Conservation (phyloP, 108 stramenopile species). For the Phaeodactylum tricornutum region DNA sequence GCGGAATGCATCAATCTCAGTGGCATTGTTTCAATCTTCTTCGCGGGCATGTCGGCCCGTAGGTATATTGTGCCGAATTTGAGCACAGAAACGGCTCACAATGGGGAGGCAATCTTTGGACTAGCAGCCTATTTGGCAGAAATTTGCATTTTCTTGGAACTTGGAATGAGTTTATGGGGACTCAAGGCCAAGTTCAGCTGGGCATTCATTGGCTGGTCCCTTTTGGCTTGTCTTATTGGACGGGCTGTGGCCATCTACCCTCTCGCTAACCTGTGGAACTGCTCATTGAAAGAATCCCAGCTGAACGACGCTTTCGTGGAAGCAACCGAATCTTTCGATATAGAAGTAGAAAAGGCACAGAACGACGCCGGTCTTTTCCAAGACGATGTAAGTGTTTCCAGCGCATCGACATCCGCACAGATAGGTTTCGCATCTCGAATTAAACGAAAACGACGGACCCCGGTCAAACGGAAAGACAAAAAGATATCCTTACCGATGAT, state of each 20-base stretch:
- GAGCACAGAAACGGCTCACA: constrained; percentile 18
- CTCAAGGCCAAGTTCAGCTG: constrained; percentile 21
- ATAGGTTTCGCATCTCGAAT: background rate
- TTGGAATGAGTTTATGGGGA: constrained; percentile 55
- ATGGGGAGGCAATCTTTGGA: constrained; percentile 36
- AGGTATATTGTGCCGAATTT: constrained; percentile 55
- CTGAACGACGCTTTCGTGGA: too few species aligned
- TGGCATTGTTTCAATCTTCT: constrained; percentile 82
- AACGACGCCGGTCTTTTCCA: background rate
- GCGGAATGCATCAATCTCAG: constrained; percentile 50
- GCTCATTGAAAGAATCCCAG: constrained; percentile 8
- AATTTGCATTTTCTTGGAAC: constrained; percentile 68
- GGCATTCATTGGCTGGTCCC: constrained; percentile 34
- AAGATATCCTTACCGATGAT: constrained; percentile 30
- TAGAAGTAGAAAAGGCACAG: background rate
- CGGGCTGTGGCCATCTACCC: constrained; percentile 59
- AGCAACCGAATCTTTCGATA: background rate
- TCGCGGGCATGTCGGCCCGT: constrained; percentile 52
- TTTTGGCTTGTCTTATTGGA: constrained; percentile 46
- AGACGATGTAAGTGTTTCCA: background rate
- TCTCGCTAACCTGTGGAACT: constrained; percentile 28
- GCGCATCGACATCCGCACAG: too few species aligned
- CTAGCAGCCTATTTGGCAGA: constrained; percentile 53
- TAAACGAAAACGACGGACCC: constrained; percentile 7
- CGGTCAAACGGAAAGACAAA: constrained; percentile 16